Conservation (phyloP, 805 yeast genomes). For the Candida namnaoensis region DNA sequence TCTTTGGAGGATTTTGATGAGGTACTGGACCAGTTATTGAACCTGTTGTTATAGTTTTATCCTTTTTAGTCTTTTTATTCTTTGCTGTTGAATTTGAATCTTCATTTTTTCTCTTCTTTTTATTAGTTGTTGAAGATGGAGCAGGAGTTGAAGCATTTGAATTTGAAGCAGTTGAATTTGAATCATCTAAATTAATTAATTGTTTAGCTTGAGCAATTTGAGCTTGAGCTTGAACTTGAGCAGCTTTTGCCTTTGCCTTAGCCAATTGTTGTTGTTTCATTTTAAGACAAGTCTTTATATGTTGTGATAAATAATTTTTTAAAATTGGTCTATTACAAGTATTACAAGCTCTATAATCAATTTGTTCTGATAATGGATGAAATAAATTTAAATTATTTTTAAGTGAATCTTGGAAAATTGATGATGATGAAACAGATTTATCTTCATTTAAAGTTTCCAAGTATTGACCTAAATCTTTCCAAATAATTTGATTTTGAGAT, state of each 20-base stretch:
- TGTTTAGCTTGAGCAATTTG: slow-evolving; percentile 5
- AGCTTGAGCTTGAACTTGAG: slow-evolving; percentile 11
- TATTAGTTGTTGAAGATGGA: slow-evolving; percentile 1
- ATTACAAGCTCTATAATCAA: slow-evolving; percentile 38
- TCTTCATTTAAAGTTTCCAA: slow-evolving; percentile 16
- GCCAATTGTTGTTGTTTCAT: slow-evolving; percentile 18
- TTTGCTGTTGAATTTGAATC: slow-evolving; percentile 6
- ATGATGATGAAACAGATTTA: neutral
- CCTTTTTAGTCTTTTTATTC: slow-evolving; percentile 18
- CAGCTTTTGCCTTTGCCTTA: neutral
- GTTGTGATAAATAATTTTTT: slow-evolving; percentile 25
- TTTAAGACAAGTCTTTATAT: slow-evolving; percentile 29
- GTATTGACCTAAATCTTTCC: slow-evolving; percentile 24
- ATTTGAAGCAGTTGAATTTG: neutral
- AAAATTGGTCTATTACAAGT: slow-evolving; percentile 37
- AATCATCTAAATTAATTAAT: too few species aligned
- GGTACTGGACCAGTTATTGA: too few species aligned
- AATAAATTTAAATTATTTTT: slow-evolving; percentile 12
- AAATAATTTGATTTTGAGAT: slow-evolving; percentile 6
- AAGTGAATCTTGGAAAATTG: slow-evolving; percentile 2
- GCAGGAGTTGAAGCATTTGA: slow-evolving; percentile 6
- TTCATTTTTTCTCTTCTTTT: slow-evolving; percentile 5
- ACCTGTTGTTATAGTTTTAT: slow-evolving; percentile 3
- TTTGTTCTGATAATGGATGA: slow-evolving; percentile 28
- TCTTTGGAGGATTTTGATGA: too few species aligned